These are phyloP conservation scores for Neopestalotiopsis clavispora DNA, from an alignment of 2,329 filamentous ascomycete species.

Conservation along the genomic window DNA sequence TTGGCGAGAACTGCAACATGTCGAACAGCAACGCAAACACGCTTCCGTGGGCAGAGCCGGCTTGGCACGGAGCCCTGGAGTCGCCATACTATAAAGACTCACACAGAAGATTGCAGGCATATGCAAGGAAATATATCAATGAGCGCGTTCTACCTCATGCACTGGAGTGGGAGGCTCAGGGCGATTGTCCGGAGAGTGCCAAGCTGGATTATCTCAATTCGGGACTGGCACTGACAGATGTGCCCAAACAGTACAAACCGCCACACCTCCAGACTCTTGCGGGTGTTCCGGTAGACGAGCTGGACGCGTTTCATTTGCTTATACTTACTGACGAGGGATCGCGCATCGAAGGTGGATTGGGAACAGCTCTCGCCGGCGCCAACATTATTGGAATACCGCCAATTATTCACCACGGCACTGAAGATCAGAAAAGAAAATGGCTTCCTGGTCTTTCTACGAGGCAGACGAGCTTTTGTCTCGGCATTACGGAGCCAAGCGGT, in stretches of 20 bases:
- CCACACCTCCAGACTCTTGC: constrained; percentile 45
- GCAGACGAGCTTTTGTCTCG: constrained; percentile 39
- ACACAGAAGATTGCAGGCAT: constrained; percentile 60
- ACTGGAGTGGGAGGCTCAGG: constrained; percentile 65
- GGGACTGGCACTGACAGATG: constrained; percentile 36
- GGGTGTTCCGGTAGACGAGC: constrained; percentile 39
- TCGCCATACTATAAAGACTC: constrained; percentile 65
- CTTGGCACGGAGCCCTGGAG: constrained; percentile 27
- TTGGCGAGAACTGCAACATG: not conserved
- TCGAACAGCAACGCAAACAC: not conserved
- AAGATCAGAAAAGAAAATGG: constrained; percentile 31
- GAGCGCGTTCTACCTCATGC: constrained; percentile 59
- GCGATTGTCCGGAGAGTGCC: constrained; percentile 49
- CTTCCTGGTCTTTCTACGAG: constrained; percentile 55
- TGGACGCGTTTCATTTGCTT: constrained; percentile 43
- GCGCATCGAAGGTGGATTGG: constrained; percentile 56
- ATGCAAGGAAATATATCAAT: constrained; percentile 62
- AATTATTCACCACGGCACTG: constrained; percentile 30
- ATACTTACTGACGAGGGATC: constrained; percentile 42
- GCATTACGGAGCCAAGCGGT: constrained; percentile 38
- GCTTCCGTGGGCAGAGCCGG: constrained; percentile 31
- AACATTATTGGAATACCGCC: constrained; percentile 51
- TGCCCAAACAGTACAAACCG: constrained; percentile 41
- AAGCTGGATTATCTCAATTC: constrained; percentile 38
- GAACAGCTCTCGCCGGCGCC: constrained; percentile 54